Evolutionary conservation across 108 stramenopile species (phyloP).

Genomic region (Skeletonema menzelii): DNA sequence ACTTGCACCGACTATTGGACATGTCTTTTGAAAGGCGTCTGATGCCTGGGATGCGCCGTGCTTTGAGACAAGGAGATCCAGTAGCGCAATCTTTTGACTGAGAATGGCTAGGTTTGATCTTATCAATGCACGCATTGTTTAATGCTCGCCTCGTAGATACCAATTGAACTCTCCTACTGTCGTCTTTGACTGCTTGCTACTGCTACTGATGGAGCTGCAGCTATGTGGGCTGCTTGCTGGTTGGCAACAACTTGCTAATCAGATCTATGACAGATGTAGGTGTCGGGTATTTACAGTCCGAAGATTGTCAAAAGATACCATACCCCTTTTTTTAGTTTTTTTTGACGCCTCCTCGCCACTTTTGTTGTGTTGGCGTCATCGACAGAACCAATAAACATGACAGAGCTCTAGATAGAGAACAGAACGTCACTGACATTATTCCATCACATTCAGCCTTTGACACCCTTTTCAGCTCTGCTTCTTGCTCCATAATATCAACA

Average conservation of each 20-base stretch:
- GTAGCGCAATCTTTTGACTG: slow-evolving; percentile 71
- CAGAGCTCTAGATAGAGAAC: not conserved
- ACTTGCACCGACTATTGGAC: slow-evolving; percentile 76
- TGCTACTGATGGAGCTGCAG: too few relatives aligned
- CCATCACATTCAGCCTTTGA: not conserved
- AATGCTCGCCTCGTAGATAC: too few relatives aligned
- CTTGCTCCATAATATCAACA: not conserved
- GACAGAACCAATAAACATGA: not conserved
- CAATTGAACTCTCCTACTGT: too few relatives aligned
- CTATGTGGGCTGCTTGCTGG: too few relatives aligned
- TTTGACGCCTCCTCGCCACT: not conserved
- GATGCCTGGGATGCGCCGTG: slow-evolving; percentile 53
- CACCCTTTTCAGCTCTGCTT: not conserved
- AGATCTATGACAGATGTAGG: too few relatives aligned
- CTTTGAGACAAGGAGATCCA: slow-evolving; percentile 48
- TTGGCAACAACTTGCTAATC: too few relatives aligned
- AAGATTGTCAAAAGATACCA: not conserved
- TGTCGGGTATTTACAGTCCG: too few relatives aligned
- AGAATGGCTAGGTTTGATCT: slow-evolving; percentile 66
- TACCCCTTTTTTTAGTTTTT: too few relatives aligned
- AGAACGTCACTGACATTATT: not conserved
- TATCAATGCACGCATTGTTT: slow-evolving; percentile 41
- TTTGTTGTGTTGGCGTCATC: not conserved
- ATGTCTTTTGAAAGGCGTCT: slow-evolving; percentile 50
- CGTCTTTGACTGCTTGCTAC: too few relatives aligned